phyloP scores from a whole-genome alignment of 345 rosid genomes.

The Rhodamnia argentea region DNA sequence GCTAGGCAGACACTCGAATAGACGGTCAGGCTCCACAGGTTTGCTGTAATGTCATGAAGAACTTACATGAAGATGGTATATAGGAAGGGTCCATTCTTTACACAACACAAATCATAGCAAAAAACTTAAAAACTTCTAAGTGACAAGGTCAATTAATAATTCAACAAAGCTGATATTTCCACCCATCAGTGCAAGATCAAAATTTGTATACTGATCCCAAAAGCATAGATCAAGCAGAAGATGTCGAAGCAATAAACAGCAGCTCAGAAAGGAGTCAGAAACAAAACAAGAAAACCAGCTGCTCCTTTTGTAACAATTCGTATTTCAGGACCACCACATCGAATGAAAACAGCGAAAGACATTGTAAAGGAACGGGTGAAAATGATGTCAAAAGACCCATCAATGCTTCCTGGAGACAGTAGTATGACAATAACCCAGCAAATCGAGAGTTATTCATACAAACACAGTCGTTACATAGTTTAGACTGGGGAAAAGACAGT shows the following conservation, averaged over 20 bases:
- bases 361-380: not conserved
- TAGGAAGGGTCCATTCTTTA: not conserved
- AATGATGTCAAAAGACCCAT: not conserved
- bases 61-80: not conserved
- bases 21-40: constrained; percentile 92
- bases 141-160: not conserved
- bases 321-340: not conserved
- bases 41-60: constrained; percentile 41
- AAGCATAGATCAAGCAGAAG: not conserved
- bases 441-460: not conserved
- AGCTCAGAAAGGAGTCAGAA: not conserved
- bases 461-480: not conserved
- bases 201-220: not conserved
- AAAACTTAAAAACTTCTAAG: not conserved
- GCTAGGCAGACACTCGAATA: constrained; percentile 91
- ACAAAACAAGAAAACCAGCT: not conserved
- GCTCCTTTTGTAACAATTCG: not conserved
- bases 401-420: not conserved
- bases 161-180: not conserved
- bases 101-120: not conserved
- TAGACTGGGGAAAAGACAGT: not conserved
- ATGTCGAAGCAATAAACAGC: not conserved
- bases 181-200: not conserved
- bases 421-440: not conserved
- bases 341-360: not conserved